phyloP scores from a whole-genome alignment of 257 asterid species.

The Lavandula angustifolia region DNA sequence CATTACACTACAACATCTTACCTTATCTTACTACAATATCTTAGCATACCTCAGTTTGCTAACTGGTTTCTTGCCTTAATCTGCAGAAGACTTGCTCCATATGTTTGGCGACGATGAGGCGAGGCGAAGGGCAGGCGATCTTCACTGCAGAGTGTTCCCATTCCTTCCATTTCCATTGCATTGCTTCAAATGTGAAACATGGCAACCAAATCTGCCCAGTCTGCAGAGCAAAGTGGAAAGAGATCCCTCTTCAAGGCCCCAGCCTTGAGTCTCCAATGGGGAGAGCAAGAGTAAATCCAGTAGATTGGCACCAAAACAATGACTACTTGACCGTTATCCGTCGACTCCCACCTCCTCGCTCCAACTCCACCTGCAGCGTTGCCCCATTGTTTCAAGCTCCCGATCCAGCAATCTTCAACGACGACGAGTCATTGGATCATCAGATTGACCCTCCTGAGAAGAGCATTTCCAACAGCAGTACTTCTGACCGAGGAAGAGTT shows the following conservation, averaged over 20 bases:
- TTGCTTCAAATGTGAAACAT: slow-evolving; percentile 89
- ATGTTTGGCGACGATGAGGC: slow-evolving; percentile 81
- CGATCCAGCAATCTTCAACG: slow-evolving; percentile 82
- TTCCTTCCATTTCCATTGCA: slow-evolving; percentile 95
- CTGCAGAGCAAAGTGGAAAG: slow-evolving; percentile 93
- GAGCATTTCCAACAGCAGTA: slow-evolving; percentile 23
- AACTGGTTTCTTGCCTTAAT: slow-evolving; percentile 12
- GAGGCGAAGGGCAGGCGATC: slow-evolving; percentile 67
- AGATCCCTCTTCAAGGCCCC: slow-evolving; percentile 75
- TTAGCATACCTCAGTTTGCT: slow-evolving; percentile 4
- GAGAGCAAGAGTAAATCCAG: slow-evolving; percentile 58
- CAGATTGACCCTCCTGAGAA: slow-evolving; percentile 38
- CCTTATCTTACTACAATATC: too few relatives aligned
- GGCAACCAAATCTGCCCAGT: slow-evolving; percentile 93
- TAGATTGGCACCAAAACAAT: slow-evolving; percentile 60
- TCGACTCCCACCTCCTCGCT: slow-evolving; percentile 61
- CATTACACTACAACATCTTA: not conserved
- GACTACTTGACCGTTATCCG: slow-evolving; percentile 63
- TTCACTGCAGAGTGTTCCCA: slow-evolving; percentile 97
- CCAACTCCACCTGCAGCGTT: slow-evolving; percentile 52
- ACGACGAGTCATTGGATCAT: slow-evolving; percentile 77
- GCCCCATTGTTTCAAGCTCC: slow-evolving; percentile 52
- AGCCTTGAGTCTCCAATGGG: slow-evolving; percentile 50
- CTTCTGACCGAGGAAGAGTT: slow-evolving; percentile 44
- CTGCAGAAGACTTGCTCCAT: slow-evolving; percentile 86